Base-by-base conservation (phyloP, 2,329 filamentous ascomycete genomes). In the Grosmannia penicillata region DNA sequence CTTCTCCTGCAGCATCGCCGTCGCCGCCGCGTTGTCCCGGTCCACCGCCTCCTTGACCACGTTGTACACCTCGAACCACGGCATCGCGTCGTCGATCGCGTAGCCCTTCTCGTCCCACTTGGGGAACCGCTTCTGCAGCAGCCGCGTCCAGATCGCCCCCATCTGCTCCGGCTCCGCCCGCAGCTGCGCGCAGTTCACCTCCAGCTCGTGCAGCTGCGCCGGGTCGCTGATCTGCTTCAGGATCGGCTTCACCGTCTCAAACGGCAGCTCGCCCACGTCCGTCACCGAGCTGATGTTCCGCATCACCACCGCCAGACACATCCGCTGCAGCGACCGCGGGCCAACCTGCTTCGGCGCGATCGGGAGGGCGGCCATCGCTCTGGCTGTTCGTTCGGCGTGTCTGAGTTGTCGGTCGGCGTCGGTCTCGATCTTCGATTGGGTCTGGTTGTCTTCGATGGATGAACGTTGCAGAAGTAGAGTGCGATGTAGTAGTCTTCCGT, bases 51-150 rank as follows among this genome's bases (percentile, higher is more conserved):
- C 78, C 45, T 75, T 74, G 46, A 68, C 35, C 7, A 19, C 14
- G 4, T 13, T 63, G 60, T 93, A 95, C 13, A 93, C 67, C 39
- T 79, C 75, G 53, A 78, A 75, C 86, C 86, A 95, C 43, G 75
- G 75, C 26, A 64, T 63, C 0, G 78, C 73, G 45, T 68, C 66
- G 1, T 82, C 82, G 19, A 73, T 63, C 19, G 72, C 62, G 47
- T 77, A 72, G 21, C 73, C 70, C 52, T 80, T 75, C 33, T 62
- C 60, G 30, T 76, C 65, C 56, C 75, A 78, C 40, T 72, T 61
- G 2, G 76, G 75, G 44, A 94, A 82, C 50, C 94, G 77, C 34
- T 76, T 73, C 37, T 73, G 70, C 56, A 96, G 91, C 51, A 95
- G 72, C 22, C 72, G 70, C 30, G 75, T 59, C 89, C 89, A 95